Conservation (phyloP, 148 eudicot genomes). For the Beta vulgaris region DNA sequence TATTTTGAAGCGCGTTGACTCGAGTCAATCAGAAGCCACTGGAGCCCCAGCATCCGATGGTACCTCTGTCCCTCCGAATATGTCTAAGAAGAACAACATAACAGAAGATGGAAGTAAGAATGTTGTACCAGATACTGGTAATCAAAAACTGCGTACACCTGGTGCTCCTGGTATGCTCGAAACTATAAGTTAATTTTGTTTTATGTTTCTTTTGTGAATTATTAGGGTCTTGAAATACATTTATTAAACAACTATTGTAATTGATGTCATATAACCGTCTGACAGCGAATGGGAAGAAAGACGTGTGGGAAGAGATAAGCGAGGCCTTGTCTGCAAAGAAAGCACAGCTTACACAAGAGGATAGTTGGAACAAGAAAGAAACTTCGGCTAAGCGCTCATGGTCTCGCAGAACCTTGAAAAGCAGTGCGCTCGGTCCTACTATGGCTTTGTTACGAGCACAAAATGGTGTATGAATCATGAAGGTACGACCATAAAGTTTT, state of each 20-base stretch:
- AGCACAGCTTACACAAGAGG: conserved; percentile 45
- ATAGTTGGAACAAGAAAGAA: conserved; percentile 47
- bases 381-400: conserved; percentile 41
- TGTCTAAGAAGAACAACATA: conserved; percentile 7
- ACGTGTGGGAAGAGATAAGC: conserved; percentile 65
- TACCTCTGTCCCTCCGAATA: conserved; percentile 14
- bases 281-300: conserved; percentile 37
- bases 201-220: neutral
- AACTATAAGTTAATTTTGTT: neutral
- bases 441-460: conserved; percentile 67
- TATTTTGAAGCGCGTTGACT: conserved; percentile 42
- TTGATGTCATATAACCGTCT: neutral
- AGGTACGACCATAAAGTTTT: conserved; percentile 10
- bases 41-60: conserved; percentile 14
- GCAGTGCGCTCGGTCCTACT: conserved; percentile 67
- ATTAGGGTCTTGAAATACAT: neutral
- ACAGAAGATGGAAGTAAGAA: conserved; percentile 20
- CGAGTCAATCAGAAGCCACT: conserved; percentile 32
- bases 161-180: conserved; percentile 36
- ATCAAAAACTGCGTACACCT: conserved; percentile 28
- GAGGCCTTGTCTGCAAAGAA: conserved; percentile 61
- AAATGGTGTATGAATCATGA: conserved; percentile 27
- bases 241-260: neutral
- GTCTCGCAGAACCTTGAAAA: conserved; percentile 60
- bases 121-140: conserved; percentile 20